phyloP scores from a whole-genome alignment of 345 rosid species.

The Salix exigua region DNA sequence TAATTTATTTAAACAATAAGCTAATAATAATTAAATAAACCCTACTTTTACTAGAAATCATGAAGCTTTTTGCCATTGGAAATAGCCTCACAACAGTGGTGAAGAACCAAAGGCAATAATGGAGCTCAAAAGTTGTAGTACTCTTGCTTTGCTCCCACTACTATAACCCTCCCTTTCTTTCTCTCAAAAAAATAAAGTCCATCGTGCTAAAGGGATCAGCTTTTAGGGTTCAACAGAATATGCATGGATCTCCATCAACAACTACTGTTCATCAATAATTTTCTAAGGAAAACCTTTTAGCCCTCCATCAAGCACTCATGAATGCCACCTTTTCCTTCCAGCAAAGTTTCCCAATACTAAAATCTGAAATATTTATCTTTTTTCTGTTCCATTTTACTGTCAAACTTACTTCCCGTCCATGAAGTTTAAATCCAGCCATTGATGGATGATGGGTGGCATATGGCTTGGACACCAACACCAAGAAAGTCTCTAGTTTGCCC shows the following conservation, averaged over 20 bases:
- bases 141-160: conserved; percentile 38
- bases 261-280: conserved; percentile 10
- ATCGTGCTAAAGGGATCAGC: conserved; percentile 28
- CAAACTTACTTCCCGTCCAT: not conserved
- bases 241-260: conserved; percentile 37
- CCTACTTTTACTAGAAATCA: not conserved
- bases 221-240: conserved; percentile 37
- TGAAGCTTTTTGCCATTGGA: not conserved
- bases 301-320: conserved; percentile 23
- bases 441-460: conserved; percentile 57
- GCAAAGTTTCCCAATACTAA: conserved; percentile 30
- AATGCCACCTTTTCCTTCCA: conserved; percentile 26
- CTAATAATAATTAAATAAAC: not conserved
- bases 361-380: conserved; percentile 3
- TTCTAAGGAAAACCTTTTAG: conserved; percentile 14
- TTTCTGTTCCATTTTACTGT: conserved; percentile 13
- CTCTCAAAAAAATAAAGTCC: conserved; percentile 25
- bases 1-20: not conserved
- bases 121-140: conserved; percentile 36
- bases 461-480: conserved; percentile 70
- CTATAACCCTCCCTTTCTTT: conserved; percentile 4
- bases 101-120: conserved; percentile 40
- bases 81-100: conserved; percentile 21
- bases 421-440: conserved; percentile 60
- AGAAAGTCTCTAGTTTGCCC: conserved; percentile 94